phyloP scores from a whole-genome alignment of 2,329 filamentous ascomycete genomes.

The Colletotrichum scovillei region DNA sequence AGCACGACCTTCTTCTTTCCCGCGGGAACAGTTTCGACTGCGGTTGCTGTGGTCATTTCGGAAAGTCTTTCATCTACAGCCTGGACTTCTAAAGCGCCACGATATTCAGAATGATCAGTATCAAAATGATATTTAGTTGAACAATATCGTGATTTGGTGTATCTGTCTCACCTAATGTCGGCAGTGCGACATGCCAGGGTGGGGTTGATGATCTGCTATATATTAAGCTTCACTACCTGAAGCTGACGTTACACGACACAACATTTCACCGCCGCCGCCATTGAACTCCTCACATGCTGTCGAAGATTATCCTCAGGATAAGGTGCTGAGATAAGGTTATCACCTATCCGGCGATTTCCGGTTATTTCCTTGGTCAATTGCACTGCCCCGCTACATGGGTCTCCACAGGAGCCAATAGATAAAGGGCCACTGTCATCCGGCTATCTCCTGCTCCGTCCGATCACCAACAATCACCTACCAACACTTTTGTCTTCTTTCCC shows the following conservation, averaged over 20 bases:
- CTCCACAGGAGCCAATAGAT: neutral
- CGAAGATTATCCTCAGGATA: neutral
- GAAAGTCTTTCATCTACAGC: neutral
- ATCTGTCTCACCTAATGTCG: neutral
- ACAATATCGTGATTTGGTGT: neutral
- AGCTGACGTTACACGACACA: neutral
- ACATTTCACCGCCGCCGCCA: neutral
- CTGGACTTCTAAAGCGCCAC: neutral
- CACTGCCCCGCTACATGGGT: neutral
- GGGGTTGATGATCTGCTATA: neutral
- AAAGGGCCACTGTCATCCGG: slow-evolving; percentile 3
- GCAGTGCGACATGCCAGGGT: neutral
- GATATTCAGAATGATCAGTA: neutral
- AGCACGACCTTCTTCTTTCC: slow-evolving; percentile 24
- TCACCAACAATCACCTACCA: neutral
- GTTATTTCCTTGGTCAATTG: slow-evolving; percentile 12
- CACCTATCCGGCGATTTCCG: slow-evolving; percentile 22
- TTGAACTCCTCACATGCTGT: neutral
- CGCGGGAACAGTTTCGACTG: neutral
- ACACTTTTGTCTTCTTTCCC: neutral
- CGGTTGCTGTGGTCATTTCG: neutral
- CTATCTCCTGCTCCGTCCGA: slow-evolving; percentile 28
- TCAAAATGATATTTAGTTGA: neutral
- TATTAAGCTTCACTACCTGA: neutral
- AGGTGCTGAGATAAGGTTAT: neutral